Evolutionary conservation across 495 filamentous ascomycete genomes (phyloP).

Genomic region (Trichoderma parareesei): DNA sequence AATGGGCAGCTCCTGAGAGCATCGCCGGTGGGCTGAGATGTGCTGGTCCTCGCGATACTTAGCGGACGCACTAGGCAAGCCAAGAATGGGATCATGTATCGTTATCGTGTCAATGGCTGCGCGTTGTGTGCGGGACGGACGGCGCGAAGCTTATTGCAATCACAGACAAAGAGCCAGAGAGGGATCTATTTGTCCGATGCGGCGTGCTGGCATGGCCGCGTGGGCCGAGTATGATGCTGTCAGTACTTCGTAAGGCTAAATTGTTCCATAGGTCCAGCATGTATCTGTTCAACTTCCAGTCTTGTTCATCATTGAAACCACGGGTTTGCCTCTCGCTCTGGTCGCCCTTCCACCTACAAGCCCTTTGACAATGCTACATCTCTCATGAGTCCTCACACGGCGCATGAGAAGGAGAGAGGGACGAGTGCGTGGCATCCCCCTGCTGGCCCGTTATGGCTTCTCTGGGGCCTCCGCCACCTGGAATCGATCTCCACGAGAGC

Average conservation of each 20-base stretch:
- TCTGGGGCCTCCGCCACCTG: background rate
- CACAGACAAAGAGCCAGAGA: background rate
- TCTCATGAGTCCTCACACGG: background rate
- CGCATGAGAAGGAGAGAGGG: background rate
- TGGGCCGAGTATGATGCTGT: background rate
- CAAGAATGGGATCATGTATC: background rate
- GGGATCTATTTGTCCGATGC: background rate
- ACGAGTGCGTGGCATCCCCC: background rate
- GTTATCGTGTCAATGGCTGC: too few relatives aligned
- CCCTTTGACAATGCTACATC: background rate
- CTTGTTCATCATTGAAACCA: background rate
- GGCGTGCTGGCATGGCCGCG: background rate
- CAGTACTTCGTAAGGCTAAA: background rate
- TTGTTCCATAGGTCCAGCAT: background rate
- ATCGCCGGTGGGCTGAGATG: background rate
- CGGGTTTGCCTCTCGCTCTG: background rate
- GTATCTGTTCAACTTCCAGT: background rate
- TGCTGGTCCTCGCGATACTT: background rate
- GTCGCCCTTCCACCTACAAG: background rate
- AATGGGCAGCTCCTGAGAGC: background rate
- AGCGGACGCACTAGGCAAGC: background rate
- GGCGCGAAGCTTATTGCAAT: background rate
- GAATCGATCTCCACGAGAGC: background rate
- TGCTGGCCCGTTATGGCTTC: background rate
- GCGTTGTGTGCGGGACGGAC: background rate